Evolutionary conservation across 2,329 filamentous ascomycete species (phyloP).

Genomic region (Trichoderma brevicompactum): DNA sequence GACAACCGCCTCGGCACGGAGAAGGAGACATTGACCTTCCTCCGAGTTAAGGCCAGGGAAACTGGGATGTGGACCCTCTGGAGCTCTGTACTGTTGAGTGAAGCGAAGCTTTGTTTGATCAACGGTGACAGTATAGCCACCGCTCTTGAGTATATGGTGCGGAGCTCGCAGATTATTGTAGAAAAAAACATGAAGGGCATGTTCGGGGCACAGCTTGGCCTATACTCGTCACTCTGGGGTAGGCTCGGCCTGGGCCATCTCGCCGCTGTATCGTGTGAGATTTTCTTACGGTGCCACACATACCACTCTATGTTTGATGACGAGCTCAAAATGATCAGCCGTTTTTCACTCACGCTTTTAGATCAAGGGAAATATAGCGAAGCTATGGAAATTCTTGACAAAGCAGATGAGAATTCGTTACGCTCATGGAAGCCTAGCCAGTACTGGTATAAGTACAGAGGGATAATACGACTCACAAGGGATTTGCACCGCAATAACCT

Average conservation of each 20-base stretch:
- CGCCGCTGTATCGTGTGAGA: conserved; percentile 66
- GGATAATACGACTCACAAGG: conserved; percentile 66
- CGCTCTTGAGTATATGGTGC: conserved; percentile 78
- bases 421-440: conserved; percentile 79
- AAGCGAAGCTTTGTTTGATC: conserved; percentile 78
- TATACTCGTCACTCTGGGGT: conserved; percentile 75
- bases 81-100: conserved; percentile 81
- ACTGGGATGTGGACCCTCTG: conserved; percentile 83
- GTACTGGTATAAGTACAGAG: conserved; percentile 69
- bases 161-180: conserved; percentile 81
- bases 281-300: conserved; percentile 75
- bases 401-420: conserved; percentile 61
- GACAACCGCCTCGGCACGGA: conserved; percentile 76
- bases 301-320: conserved; percentile 69
- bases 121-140: conserved; percentile 67
- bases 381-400: conserved; percentile 53
- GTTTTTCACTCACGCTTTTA: conserved; percentile 64
- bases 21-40: conserved; percentile 79
- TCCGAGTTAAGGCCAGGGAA: conserved; percentile 85
- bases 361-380: conserved; percentile 72
- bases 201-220: conserved; percentile 73
- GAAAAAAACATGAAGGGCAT: conserved; percentile 73
- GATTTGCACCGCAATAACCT: conserved; percentile 62
- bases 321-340: conserved; percentile 72
- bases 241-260: conserved; percentile 67